Evolutionary conservation across 2,329 filamentous ascomycete species (phyloP), one percentile per base, ranked within the genome.

Genomic region (Teratosphaeria gauchensis): DNA sequence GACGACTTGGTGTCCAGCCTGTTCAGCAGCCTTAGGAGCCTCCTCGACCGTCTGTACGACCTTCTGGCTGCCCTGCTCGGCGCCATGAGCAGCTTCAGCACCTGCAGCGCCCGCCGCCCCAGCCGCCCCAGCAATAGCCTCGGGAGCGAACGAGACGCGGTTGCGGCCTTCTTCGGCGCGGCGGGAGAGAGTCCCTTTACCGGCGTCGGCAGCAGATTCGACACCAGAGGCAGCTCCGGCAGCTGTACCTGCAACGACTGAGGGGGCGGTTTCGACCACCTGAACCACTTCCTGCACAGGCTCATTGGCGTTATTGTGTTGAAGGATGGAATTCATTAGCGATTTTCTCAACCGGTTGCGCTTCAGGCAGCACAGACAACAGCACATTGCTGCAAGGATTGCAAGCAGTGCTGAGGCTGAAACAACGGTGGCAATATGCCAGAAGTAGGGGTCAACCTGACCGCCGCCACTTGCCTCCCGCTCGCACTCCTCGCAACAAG

Each of bases 111-210:
- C 42, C 42, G 42, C 42, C 16, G 16, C 42, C 21, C n/a, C 42
- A 21, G 16, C 42, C 6, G 42, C 16, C 4, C 42, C 42, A 48
- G 42, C 42, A 8, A 48, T 8, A 48, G 16, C n/a, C n/a, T 48
- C 42, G 1, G 42, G 42, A 19, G 42, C 42, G 16, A 48, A 48
- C n/a, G 42, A 55, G 53, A 33, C 33, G 4, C 91, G 87, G 60
- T 85, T 84, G 74, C 92, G 96, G 69, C 92, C 89, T 32, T 88
- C 89, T 66, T 90, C 94, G 68, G 92, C 88, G 77, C 92, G 96
- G 70, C 84, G 84, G 71, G 92, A 96, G 55, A 95, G 92, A 70
- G 66, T 69, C 35, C 65, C 58, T n/a, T 54, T 48, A 48, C 54
- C 61, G 31, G 58, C 54, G 19, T 33, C 51, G 51, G 7, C 32